Conservation (phyloP, 305 asterid genomes). For the Withania somnifera region DNA sequence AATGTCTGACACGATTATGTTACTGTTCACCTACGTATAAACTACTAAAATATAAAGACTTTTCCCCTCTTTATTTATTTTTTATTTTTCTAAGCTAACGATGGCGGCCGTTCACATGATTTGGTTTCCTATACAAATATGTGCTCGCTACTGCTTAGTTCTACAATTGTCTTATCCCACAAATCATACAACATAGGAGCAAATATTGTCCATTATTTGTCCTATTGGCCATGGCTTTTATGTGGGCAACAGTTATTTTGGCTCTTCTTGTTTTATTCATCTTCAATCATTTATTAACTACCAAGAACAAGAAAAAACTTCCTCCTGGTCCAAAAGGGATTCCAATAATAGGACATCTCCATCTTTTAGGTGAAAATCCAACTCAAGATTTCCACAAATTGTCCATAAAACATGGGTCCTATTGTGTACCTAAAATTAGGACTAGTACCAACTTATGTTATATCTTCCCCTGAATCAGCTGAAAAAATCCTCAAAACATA, state of each 20-base stretch:
- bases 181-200: background rate
- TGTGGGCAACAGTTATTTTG: background rate
- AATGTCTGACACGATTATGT: background rate
- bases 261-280: background rate
- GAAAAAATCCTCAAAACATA: constrained; percentile 12
- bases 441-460: background rate
- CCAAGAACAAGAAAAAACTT: constrained; percentile 3
- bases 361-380: constrained; percentile 6
- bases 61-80: no score
- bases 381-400: constrained; percentile 3
- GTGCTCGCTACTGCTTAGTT: background rate
- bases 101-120: background rate
- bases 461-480: constrained; percentile 15
- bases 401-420: constrained; percentile 18
- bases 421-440: constrained; percentile 12
- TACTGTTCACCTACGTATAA: background rate
- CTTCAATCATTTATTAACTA: background rate
- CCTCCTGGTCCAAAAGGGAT: constrained; percentile 19
- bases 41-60: background rate
- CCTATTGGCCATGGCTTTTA: background rate
- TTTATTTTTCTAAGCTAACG: no score
- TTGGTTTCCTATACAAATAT: background rate
- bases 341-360: constrained; percentile 17
- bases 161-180: background rate
- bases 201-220: background rate